phyloP scores from a whole-genome alignment of 2,329 filamentous ascomycete genomes.

The Pestalotiopsis sp. region DNA sequence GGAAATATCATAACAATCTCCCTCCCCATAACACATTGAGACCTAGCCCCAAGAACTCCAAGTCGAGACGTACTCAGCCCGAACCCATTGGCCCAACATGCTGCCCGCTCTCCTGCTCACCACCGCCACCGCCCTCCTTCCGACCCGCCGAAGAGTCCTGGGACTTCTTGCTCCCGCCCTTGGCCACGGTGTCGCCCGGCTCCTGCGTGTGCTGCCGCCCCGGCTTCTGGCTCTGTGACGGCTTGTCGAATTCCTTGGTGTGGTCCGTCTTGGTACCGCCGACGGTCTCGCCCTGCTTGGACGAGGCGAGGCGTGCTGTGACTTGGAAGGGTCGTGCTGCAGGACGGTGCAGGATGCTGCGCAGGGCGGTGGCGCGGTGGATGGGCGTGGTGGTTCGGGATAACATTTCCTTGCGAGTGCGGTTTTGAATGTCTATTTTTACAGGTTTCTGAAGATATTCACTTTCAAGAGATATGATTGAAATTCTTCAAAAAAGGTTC shows the following conservation, averaged over 20 bases:
- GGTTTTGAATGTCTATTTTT: not conserved
- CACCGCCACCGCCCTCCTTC: not conserved
- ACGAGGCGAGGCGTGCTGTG: not conserved
- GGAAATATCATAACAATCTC: not conserved
- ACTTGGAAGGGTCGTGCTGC: not conserved
- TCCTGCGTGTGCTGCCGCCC: not conserved
- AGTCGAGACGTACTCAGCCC: not conserved
- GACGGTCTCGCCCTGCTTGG: not conserved
- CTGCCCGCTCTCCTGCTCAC: not conserved
- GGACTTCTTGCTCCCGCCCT: not conserved
- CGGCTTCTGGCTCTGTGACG: not conserved
- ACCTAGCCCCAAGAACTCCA: not conserved
- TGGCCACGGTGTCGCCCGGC: not conserved
- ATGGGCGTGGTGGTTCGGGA: not conserved
- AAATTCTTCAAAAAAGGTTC: not conserved
- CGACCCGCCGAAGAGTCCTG: not conserved
- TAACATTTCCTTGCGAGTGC: not conserved
- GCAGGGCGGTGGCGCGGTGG: not conserved
- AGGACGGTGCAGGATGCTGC: not conserved
- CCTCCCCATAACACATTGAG: not conserved
- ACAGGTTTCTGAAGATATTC: not conserved
- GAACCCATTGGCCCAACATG: not conserved
- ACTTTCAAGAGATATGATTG: not conserved
- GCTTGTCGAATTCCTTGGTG: not conserved
- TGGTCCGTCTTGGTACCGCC: slow-evolving; percentile 7